A percentile compares a stretch with the other conserved stretches of the same genome.
These are phyloP conservation scores for Tolypocladium amazonense DNA, from an alignment of 2,329 filamentous ascomycete genomes.

Conservation along the genomic window DNA sequence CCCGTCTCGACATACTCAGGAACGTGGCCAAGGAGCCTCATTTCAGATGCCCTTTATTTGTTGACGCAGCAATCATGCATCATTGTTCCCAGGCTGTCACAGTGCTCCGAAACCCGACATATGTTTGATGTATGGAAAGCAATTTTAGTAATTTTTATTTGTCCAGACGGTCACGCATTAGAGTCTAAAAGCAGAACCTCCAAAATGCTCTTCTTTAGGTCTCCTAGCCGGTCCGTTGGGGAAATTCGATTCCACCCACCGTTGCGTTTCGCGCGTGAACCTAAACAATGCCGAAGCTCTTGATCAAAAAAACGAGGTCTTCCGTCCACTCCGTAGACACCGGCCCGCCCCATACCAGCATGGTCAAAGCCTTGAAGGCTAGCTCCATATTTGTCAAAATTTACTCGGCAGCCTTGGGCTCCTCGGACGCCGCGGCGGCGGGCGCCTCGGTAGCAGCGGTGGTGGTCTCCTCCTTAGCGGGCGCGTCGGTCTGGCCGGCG, in stretches of 20 bases:
- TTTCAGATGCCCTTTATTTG: neutral
- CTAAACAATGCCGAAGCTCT: slow-evolving; percentile 37
- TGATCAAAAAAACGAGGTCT: slow-evolving; percentile 43
- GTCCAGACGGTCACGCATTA: slow-evolving; percentile 46
- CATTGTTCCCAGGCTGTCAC: neutral
- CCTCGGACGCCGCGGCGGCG: slow-evolving; percentile 38
- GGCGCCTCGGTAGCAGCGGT: slow-evolving; percentile 46
- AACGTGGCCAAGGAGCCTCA: neutral
- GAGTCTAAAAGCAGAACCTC: slow-evolving; percentile 45
- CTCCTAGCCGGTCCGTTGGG: slow-evolving; percentile 26
- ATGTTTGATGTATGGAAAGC: slow-evolving; percentile 23
- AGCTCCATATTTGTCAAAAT: slow-evolving; percentile 13
- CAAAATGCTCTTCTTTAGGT: slow-evolving; percentile 36
- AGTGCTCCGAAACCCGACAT: neutral
- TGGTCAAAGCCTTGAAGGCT: slow-evolving; percentile 17
- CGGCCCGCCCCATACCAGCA: slow-evolving; percentile 37
- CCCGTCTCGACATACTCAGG: neutral
- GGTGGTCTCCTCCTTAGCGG: slow-evolving; percentile 32
- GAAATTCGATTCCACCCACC: slow-evolving; percentile 23
- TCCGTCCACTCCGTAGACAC: slow-evolving; percentile 56
- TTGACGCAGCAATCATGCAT: neutral
- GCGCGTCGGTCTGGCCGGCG: slow-evolving; percentile 38
- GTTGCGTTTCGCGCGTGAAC: slow-evolving; percentile 30
- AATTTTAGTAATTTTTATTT: slow-evolving; percentile 42
- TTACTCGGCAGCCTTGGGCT: slow-evolving; percentile 60